Percentiles rank a stretch among this genome's conserved stretches.
Conservation (phyloP, 2,329 filamentous ascomycete genomes). For the Penicillium sp. region DNA sequence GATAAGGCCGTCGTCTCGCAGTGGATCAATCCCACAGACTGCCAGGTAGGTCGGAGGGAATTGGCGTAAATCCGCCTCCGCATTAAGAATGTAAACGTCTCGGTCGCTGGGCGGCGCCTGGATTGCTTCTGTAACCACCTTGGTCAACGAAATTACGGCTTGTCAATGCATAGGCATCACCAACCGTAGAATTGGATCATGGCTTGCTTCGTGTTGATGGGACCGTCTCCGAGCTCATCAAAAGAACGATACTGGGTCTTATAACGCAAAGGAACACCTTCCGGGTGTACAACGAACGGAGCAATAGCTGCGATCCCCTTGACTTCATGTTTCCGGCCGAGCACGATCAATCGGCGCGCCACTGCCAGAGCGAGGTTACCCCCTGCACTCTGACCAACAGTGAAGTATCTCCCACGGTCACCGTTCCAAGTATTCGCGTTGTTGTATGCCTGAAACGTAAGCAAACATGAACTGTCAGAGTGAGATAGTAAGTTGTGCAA, state of each 20-base stretch:
- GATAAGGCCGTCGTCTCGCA: constrained; percentile 12
- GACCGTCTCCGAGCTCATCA: constrained; percentile 10
- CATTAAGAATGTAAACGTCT: constrained; percentile 10
- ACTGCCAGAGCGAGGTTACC: constrained; percentile 49
- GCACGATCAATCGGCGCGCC: constrained; percentile 46
- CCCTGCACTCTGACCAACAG: constrained; percentile 53
- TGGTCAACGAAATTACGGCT: not conserved
- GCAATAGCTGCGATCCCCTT: constrained; percentile 47
- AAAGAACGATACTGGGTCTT: constrained; percentile 23
- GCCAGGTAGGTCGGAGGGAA: constrained; percentile 11
- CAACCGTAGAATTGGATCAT: constrained; percentile 10
- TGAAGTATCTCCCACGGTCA: constrained; percentile 46
- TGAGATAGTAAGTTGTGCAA: constrained; percentile 11
- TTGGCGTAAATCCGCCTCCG: constrained; percentile 8
- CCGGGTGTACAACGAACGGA: constrained; percentile 47
- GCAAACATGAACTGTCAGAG: constrained; percentile 3
- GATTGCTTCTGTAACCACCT: not conserved
- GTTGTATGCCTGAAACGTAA: constrained; percentile 21
- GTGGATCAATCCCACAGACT: constrained; percentile 11
- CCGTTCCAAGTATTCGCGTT: constrained; percentile 49
- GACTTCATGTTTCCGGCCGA: constrained; percentile 39
- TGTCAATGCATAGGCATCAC: constrained; percentile 6
- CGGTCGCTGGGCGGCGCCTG: not conserved
- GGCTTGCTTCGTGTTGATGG: constrained; percentile 10
- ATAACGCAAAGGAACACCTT: constrained; percentile 44